Evolutionary conservation across 805 yeast species (phyloP), one percentile per base, ranked within the genome.

Genomic region (Candida maris): DNA sequence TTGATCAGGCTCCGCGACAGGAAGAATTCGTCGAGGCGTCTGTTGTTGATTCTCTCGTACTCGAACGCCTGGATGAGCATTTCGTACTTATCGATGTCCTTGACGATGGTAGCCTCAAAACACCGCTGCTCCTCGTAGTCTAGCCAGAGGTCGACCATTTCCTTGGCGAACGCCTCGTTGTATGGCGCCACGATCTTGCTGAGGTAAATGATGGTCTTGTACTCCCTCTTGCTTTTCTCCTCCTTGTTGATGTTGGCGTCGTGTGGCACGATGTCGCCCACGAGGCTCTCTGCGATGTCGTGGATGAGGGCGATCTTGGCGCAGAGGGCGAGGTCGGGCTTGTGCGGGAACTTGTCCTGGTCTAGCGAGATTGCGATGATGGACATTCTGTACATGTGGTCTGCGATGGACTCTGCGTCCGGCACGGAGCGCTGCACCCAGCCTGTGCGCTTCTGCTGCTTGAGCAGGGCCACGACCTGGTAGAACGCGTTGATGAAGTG

Each of bases 351-450:
- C 20, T 39, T 42, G 12, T 42, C 42, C 10, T 42, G 49, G 14
- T 76, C 75, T 28, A 86, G 71, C 17, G 87, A 60, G 82, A 88
- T 76, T 16, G 91, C 70, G 28, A 87, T 77, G 15, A 89, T 67
- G 4, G 87, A 78, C 96, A 91, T 89, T 39, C 98, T 71, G 57
- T 91, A 89, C 96, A 89, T 89, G 60, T 91, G 97, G 61, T 89
- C 97, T n/a, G 86, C 75, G 34, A 88, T 87, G 34, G 84, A 75
- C 60, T 87, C 85, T 3, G 81, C 79, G 18, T 67, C 51, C 1
- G 68, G 68, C 13, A 68, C 56, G 8, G 75, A 72, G 52, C 76
- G 77, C 55, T 87, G 91, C 15, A 91, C 61, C 97, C 97, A 91
- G 2, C 98, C 98, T 0, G 98, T 91, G 57, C 98, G 73, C 48